phyloP scores from a whole-genome alignment of 148 eudicot species.

The Cornus kousa region DNA sequence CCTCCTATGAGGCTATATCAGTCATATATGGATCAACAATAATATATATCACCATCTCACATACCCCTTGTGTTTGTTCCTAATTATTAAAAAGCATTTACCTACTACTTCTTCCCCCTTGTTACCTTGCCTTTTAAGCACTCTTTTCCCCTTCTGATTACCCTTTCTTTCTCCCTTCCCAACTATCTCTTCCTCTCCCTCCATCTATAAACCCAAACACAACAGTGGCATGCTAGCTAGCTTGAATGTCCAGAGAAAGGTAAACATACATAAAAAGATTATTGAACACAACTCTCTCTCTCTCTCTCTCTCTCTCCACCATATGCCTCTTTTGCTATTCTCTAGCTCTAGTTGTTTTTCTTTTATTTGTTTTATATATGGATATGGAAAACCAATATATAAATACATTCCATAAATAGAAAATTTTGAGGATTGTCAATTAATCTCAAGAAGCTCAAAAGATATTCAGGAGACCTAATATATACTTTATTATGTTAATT shows the following conservation, averaged over 20 bases:
- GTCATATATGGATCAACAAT: neutral
- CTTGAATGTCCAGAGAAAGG: conserved; percentile 73
- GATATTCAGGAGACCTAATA: neutral
- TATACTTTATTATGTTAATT: neutral
- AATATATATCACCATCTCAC: conserved; percentile 10
- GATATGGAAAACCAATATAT: too few species aligned
- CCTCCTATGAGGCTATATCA: neutral
- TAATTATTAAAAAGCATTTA: conserved; percentile 23
- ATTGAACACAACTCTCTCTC: neutral
- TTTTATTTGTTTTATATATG: neutral
- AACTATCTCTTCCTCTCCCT: neutral
- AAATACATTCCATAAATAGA: too few species aligned
- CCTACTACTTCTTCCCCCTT: conserved; percentile 12
- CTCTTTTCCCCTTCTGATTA: conserved; percentile 14
- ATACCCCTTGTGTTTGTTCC: conserved; percentile 13
- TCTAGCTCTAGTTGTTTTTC: too few species aligned
- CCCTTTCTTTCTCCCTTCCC: neutral
- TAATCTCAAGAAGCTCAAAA: too few species aligned
- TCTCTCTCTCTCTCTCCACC: too few species aligned
- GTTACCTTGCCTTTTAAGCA: conserved; percentile 34
- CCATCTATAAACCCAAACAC: neutral
- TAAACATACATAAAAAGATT: conserved; percentile 6
- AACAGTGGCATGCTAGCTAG: neutral
- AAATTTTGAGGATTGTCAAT: too few species aligned
- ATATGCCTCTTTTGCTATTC: neutral